Base-by-base conservation (phyloP, 495 filamentous ascomycete species). In the Penicillium coprophilum region DNA sequence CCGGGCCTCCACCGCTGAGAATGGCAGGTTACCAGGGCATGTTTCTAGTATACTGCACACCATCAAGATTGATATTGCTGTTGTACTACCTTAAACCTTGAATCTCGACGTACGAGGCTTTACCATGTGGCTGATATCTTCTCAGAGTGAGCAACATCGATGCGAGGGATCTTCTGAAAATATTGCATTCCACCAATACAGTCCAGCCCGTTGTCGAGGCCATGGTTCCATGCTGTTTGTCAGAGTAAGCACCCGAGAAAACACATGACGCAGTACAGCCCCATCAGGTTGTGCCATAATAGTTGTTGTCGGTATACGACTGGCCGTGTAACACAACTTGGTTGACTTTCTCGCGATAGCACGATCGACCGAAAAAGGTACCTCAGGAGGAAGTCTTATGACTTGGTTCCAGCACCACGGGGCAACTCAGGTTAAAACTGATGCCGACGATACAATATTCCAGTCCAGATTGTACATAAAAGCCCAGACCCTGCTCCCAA, bases 251-350 rank as follows among this genome's bases (percentile, higher is more conserved):
- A 39, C 76, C 77, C 10, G 71, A 68, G 57, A 77, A 80, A 5
- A 65, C 28, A 58, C 75, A 80, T 54, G 80, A 78, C 0, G 80
- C 59, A 28, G 76, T 77, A 57, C 75, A 79, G 2, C 78, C 77
- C 0, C 77, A 76, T 76, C 79, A 82, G 0, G 71, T 78, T 0
- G 74, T 80, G 10, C 67, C 68, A 4, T 55, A 55, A 52, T 76
- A 77, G 9, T 71, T 58, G 9, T 71, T 58, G 1, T 72, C 75
- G 3, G 68, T 67, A 38, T 76, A 78, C 1, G 76, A 50, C 28
- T 71, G 68, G 6, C 78, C 80, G 54, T 82, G 80, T 10, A 80
- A 56, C 0, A 80, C 73, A 17, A 78, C 54, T 54, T 70, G 72
- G 58, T 77, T 80, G 11, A 80, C 66, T 75, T 75, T 6, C 68